Base-by-base conservation (phyloP, 176 grass and related monocot species). In the Urochloa ruziziensis region DNA sequence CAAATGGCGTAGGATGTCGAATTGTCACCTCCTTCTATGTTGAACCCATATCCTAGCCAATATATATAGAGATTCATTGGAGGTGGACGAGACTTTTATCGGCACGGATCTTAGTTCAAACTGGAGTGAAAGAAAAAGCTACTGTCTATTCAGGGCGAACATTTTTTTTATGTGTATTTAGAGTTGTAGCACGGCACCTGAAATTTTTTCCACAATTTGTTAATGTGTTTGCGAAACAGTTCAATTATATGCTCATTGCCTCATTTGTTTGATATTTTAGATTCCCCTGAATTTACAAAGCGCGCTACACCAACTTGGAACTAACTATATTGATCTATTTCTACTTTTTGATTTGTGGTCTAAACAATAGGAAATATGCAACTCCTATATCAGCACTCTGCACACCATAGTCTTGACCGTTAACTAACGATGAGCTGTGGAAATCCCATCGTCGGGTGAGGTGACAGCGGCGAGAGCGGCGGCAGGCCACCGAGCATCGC, bases 401-500 rank as follows among this genome's bases (percentile, higher is more conserved):
- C 18, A 21, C 33, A 18, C 8, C 51, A 37, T 4, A 59, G n/a
- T 10, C 30, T 5, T 23, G 18, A 9, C 4, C 18, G 16, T 82
- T 56, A 84, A 68, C 44, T 88, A 51, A 94, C 89, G 19, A 29
- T 85, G 25, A 89, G 84, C 44, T 56, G 88, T 23, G 65, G 67
- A 60, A 86, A 96, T 33, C 79, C 88, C 25, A 89, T 15, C 24
- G 87, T 11, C 21, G 67, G 79, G 56, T 90, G 76, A 13, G 88
- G 88, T 36, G 88, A 92, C 57, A 90, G 24, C 21, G 90, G 85
- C 21, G 90, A 90, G 0, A 90, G 73, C 61, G 75, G 83, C 25
- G 80, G 68, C 84, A 92, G 59, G 18, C 64, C 54, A 0, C 78
- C 73, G 9, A 90, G 54, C 53, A 89, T 17, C 43, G 51, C 83